Conservation (phyloP, 1,284 basidiomycete genomes). For the Rhodotorula sp. region DNA sequence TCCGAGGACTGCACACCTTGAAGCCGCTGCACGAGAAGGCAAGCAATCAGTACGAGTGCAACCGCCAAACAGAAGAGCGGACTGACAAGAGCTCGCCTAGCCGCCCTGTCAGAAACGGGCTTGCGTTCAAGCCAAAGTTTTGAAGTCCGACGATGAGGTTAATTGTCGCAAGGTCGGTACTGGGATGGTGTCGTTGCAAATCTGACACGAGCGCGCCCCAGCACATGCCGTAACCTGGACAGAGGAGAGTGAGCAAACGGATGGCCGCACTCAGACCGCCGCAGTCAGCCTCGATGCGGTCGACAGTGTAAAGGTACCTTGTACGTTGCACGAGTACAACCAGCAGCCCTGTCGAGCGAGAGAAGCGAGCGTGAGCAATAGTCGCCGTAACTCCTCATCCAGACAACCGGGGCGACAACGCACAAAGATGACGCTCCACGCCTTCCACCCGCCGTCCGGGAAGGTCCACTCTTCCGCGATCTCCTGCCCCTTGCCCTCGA, state of each 20-base stretch:
- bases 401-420: neutral
- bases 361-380: neutral
- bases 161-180: constrained; percentile 10
- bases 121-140: constrained; percentile 16
- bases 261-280: neutral
- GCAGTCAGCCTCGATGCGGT: too few species aligned
- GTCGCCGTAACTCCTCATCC: neutral
- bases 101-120: constrained; percentile 31
- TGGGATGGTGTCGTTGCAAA: constrained; percentile 12
- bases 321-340: constrained; percentile 27
- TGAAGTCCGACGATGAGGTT: constrained; percentile 17
- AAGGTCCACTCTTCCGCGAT: constrained; percentile 35
- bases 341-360: constrained; percentile 27
- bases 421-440: constrained; percentile 37
- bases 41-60: neutral
- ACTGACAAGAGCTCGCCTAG: constrained; percentile 38
- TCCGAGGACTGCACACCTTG: constrained; percentile 18
- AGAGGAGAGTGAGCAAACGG: too few species aligned
- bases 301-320: constrained; percentile 7
- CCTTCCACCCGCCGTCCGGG: constrained; percentile 36
- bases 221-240: constrained; percentile 21
- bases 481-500: neutral
- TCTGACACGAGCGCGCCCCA: constrained; percentile 22
- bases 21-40: constrained; percentile 4
- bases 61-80: neutral